phyloP scores from a whole-genome alignment of 306 rosid species.

The Casuarina equisetifolia region DNA sequence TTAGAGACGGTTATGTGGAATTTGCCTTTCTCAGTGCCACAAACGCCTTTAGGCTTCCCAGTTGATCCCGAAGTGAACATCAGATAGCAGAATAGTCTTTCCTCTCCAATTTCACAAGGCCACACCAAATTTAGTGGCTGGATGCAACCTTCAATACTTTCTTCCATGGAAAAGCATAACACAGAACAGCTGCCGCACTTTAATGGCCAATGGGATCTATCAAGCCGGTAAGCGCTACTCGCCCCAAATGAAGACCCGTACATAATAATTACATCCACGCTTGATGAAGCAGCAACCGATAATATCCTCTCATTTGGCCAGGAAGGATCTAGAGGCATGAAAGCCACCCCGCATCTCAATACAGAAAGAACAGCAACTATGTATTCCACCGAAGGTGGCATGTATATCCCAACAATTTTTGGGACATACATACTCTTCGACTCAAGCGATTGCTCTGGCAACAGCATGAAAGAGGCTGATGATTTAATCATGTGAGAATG shows the following conservation, averaged over 20 bases:
- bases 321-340: constrained; percentile 80
- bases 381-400: constrained; percentile 79
- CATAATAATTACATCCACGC: constrained; percentile 56
- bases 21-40: constrained; percentile 80
- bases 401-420: constrained; percentile 69
- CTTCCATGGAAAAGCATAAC: constrained; percentile 54
- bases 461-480: constrained; percentile 9
- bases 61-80: constrained; percentile 96
- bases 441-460: constrained; percentile 30
- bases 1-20: constrained; percentile 9
- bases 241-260: constrained; percentile 46
- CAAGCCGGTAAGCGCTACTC: constrained; percentile 36
- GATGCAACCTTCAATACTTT: constrained; percentile 30
- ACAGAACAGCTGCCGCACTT: constrained; percentile 35
- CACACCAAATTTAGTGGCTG: constrained; percentile 38
- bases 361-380: constrained; percentile 74
- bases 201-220: constrained; percentile 50
- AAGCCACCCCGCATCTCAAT: constrained; percentile 70
- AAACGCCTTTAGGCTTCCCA: constrained; percentile 87
- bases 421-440: constrained; percentile 37
- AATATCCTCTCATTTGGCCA: constrained; percentile 74
- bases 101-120: constrained; percentile 52
- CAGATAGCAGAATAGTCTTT: constrained; percentile 69
- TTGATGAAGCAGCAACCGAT: constrained; percentile 51
- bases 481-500: constrained; percentile 21